These are phyloP conservation scores for Phragmites australis DNA, from an alignment of 176 grass and related monocot species.

Conservation along the genomic window DNA sequence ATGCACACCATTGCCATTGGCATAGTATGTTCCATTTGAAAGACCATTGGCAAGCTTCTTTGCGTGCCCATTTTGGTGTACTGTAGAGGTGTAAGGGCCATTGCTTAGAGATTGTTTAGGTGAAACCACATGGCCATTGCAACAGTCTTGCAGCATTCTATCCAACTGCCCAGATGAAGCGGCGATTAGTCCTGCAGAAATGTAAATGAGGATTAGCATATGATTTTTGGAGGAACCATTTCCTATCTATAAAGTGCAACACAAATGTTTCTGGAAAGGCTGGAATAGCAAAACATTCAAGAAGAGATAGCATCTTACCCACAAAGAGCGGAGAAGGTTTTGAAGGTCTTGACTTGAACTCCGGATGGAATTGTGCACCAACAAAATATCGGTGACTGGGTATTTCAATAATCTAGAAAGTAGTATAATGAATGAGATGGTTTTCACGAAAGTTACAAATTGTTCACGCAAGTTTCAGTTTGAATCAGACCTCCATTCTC, in stretches of 20 bases:
- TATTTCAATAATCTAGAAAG: slow-evolving; percentile 87
- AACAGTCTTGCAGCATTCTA: slow-evolving; percentile 38
- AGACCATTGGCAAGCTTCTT: slow-evolving; percentile 59
- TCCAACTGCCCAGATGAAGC: slow-evolving; percentile 76
- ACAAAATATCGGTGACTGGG: slow-evolving; percentile 80
- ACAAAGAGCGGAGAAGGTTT: slow-evolving; percentile 90
- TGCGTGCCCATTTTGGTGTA: slow-evolving; percentile 62
- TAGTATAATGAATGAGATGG: neutral
- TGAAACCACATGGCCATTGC: slow-evolving; percentile 1
- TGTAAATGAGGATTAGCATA: slow-evolving; percentile 15
- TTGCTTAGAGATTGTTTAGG: slow-evolving; percentile 41
- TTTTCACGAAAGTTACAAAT: neutral
- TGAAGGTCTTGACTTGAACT: slow-evolving; percentile 93
- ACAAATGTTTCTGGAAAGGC: neutral
- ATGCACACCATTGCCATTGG: slow-evolving; percentile 85
- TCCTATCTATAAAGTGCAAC: neutral
- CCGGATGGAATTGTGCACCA: slow-evolving; percentile 93
- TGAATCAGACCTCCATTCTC: slow-evolving; percentile 67
- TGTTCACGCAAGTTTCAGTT: slow-evolving; percentile 6
- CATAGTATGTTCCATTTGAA: slow-evolving; percentile 58
- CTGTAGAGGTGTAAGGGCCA: slow-evolving; percentile 33
- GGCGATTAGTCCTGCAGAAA: slow-evolving; percentile 70
- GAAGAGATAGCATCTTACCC: slow-evolving; percentile 51
- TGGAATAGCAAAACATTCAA: neutral
- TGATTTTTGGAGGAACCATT: neutral